Base-by-base conservation (phyloP, 2,329 filamentous ascomycete species). In the Domatiomyces catenatus region DNA sequence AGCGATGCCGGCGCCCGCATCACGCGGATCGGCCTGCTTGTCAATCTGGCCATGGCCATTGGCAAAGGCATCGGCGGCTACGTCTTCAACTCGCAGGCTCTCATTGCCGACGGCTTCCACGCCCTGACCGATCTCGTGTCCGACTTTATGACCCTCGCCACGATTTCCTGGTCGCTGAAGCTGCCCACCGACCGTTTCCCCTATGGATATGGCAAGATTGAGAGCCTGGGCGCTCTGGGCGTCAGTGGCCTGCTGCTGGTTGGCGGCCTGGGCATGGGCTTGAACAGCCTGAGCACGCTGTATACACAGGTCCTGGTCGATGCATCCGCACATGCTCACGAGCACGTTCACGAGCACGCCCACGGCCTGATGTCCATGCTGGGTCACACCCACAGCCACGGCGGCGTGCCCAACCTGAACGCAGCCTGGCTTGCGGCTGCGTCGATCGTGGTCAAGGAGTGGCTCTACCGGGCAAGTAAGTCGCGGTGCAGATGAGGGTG, bases 401-500 rank as follows among this genome's bases (percentile, higher is more conserved):
- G 66, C 43, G 69, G 77, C 36, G 78, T 81, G 1, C 92, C 92
- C 0, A 94, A 86, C 66, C 77, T 98, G 58, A 89, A 96, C 65
- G 92, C 92, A 19, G 90, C 86, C 6, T 98, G 92, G 92, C 71
- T 98, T 53, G 90, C 92, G 36, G 84, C 79, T 42, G 90, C 86
- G 18, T 94, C 87, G 1, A 92, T 98, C 51, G 67, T 87, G 22
- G 73, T 96, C 61, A 98, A 98, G 69, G 92, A 98, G 68, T 98
- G 89, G 86, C 73, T 98, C 22, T 98, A 96, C 65, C 83, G 84
- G 72, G 87, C 90, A 56, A 98, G 90, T 92, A 80, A 74, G 85
- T 79, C 42, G 24, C 32, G 12, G 39, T 47, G 8, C 8, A 46
- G 17, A 48, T 22, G 8, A 12, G 18, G 19, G 39, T 24, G 17